Evolutionary conservation across 1,284 basidiomycete species (phyloP).

Genomic region (Lentinula novae-zelandiae): DNA sequence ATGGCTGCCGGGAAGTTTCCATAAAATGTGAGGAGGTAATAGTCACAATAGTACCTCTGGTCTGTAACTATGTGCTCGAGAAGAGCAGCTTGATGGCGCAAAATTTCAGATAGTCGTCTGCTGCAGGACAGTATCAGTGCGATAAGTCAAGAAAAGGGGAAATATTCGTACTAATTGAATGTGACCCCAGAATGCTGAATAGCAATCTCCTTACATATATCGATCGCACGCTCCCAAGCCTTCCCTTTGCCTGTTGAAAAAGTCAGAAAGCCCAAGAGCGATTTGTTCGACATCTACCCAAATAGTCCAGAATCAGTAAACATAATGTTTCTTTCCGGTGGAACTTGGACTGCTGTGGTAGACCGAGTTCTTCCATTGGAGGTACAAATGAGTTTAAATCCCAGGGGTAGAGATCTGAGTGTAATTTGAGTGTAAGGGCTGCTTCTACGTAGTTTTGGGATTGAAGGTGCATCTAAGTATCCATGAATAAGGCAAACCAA

Average conservation of each 20-base stretch:
- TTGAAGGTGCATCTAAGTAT: constrained; percentile 71
- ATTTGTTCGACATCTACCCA: constrained; percentile 47
- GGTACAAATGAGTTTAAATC: constrained; percentile 75
- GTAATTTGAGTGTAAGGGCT: constrained; percentile 87
- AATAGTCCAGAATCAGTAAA: constrained; percentile 82
- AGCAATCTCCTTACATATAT: constrained; percentile 88
- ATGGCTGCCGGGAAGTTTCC: constrained; percentile 87
- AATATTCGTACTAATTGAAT: constrained; percentile 78
- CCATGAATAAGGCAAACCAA: constrained; percentile 12
- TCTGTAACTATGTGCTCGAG: constrained; percentile 82
- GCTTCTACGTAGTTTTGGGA: constrained; percentile 91
- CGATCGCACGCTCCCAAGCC: constrained; percentile 92
- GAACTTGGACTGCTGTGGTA: constrained; percentile 93
- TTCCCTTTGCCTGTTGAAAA: constrained; percentile 79
- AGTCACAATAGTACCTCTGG: constrained; percentile 84
- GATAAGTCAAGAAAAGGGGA: constrained; percentile 3
- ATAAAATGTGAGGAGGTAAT: constrained; percentile 92
- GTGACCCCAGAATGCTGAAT: constrained; percentile 83
- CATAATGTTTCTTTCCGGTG: constrained; percentile 91
- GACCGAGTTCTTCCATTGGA: constrained; percentile 80
- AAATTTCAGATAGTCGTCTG: constrained; percentile 77
- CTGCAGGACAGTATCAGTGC: constrained; percentile 32
- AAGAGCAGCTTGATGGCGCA: constrained; percentile 80
- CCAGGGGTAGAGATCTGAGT: constrained; percentile 94
- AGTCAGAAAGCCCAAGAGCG: neutral